Evolutionary conservation across 345 rosid species (phyloP).

Genomic region (Rhodomyrtus tomentosa): DNA sequence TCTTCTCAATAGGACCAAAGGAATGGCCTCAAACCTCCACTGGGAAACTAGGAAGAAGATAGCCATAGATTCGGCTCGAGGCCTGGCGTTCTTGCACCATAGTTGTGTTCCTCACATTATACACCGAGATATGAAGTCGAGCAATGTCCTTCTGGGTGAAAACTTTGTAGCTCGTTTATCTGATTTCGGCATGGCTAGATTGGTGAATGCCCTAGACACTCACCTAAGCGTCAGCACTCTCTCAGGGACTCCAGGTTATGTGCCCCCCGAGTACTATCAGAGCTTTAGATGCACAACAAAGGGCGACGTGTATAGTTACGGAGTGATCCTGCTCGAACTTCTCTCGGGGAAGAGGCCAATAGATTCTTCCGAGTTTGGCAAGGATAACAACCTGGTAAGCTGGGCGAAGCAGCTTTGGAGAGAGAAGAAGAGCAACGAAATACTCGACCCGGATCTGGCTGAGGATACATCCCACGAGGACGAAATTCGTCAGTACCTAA

Average conservation of each 20-base stretch:
- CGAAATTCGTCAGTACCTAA: slow-evolving; percentile 57
- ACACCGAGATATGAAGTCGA: slow-evolving; percentile 96
- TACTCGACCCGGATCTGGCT: slow-evolving; percentile 55
- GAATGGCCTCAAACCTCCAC: slow-evolving; percentile 19
- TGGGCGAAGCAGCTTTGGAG: slow-evolving; percentile 86
- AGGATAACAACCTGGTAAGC: slow-evolving; percentile 90
- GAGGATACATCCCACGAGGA: slow-evolving; percentile 27
- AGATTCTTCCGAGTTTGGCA: slow-evolving; percentile 69
- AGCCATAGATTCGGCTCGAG: slow-evolving; percentile 86
- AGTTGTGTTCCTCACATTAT: slow-evolving; percentile 97
- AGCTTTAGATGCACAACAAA: slow-evolving; percentile 91
- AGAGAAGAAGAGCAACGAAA: slow-evolving; percentile 49
- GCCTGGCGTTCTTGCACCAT: slow-evolving; percentile 94
- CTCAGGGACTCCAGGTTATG: slow-evolving; percentile 98
- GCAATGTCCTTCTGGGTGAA: slow-evolving; percentile 87
- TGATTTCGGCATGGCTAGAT: slow-evolving; percentile 97
- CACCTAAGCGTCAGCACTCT: slow-evolving; percentile 96
- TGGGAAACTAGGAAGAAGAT: slow-evolving; percentile 89
- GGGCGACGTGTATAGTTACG: slow-evolving; percentile 95
- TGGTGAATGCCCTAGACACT: slow-evolving; percentile 83
- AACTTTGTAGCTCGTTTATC: slow-evolving; percentile 92
- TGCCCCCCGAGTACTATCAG: slow-evolving; percentile 94
- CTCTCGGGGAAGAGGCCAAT: slow-evolving; percentile 89
- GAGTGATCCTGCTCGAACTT: slow-evolving; percentile 88
- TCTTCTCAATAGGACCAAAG: slow-evolving; percentile 59